Conservation (phyloP, 345 rosid genomes). For the Acer saccharum region DNA sequence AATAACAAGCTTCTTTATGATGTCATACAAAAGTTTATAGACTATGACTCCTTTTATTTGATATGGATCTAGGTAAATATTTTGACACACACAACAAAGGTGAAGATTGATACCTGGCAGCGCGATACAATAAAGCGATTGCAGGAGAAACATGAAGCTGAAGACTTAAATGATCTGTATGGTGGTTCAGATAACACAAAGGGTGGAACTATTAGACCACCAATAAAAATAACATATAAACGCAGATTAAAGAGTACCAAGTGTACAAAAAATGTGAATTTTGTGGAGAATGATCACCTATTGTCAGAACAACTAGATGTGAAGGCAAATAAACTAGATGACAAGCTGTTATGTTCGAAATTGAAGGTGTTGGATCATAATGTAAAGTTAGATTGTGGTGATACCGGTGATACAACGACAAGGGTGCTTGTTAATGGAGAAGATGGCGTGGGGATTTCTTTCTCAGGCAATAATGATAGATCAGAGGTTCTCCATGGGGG, state of each 20-base stretch:
- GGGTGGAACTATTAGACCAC: background rate
- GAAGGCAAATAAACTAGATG: too few relatives aligned
- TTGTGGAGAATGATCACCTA: background rate
- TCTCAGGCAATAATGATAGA: too few relatives aligned
- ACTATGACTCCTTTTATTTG: background rate
- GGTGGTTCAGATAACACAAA: background rate
- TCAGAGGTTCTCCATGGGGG: constrained; percentile 30
- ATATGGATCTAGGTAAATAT: constrained; percentile 53
- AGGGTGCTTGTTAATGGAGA: too few relatives aligned
- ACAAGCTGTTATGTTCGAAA: too few relatives aligned
- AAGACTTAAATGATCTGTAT: constrained; percentile 34
- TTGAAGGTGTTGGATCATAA: too few relatives aligned
- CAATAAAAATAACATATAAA: background rate
- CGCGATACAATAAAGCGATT: constrained; percentile 20
- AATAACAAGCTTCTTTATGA: background rate
- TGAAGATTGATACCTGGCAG: constrained; percentile 9
- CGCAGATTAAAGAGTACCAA: background rate
- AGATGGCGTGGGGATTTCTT: too few relatives aligned
- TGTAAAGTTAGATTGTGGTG: too few relatives aligned
- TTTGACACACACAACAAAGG: constrained; percentile 54
- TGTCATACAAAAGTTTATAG: background rate
- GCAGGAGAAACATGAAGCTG: constrained; percentile 26
- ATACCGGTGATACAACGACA: too few relatives aligned
- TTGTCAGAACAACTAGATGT: too few relatives aligned
- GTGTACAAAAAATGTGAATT: background rate